These are phyloP conservation scores for Fusarium coffeatum DNA, from an alignment of 2,329 filamentous ascomycete species.

Conservation along the genomic window DNA sequence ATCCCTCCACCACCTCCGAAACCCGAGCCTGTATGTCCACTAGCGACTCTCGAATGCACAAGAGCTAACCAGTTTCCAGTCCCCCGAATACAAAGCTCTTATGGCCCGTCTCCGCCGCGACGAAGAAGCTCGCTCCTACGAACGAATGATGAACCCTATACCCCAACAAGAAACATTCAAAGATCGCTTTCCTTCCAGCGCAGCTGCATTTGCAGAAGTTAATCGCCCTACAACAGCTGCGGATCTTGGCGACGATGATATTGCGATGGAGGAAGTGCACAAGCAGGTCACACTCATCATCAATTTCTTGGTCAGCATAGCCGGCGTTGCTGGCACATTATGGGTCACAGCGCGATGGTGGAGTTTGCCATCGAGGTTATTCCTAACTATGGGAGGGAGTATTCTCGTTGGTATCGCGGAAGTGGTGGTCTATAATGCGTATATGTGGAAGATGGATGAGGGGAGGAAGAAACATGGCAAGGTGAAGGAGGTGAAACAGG, in stretches of 20 bases:
- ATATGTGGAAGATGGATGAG: slow-evolving; percentile 76
- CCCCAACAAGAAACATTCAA: slow-evolving; percentile 67
- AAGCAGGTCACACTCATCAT: slow-evolving; percentile 86
- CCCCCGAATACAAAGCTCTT: slow-evolving; percentile 83
- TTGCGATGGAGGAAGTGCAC: slow-evolving; percentile 78
- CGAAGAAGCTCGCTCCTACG: slow-evolving; percentile 84
- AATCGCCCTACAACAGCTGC: slow-evolving; percentile 60
- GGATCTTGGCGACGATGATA: slow-evolving; percentile 69
- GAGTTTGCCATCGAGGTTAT: slow-evolving; percentile 76
- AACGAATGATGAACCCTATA: slow-evolving; percentile 77
- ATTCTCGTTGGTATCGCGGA: slow-evolving; percentile 79
- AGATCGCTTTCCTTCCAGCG: slow-evolving; percentile 67
- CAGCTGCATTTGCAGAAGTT: slow-evolving; percentile 66
- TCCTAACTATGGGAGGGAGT: slow-evolving; percentile 77
- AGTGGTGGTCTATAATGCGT: slow-evolving; percentile 80
- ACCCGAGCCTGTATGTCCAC: slow-evolving; percentile 75
- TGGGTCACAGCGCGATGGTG: slow-evolving; percentile 84
- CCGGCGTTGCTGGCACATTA: slow-evolving; percentile 80
- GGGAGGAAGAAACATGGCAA: slow-evolving; percentile 72
- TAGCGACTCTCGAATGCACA: neutral
- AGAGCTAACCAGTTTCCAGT: slow-evolving; percentile 58
- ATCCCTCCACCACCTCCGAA: slow-evolving; percentile 83
- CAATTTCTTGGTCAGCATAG: slow-evolving; percentile 88
- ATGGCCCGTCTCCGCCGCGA: slow-evolving; percentile 87
- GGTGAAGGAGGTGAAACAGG: slow-evolving; percentile 73